Percentiles rank a stretch among this genome's conserved stretches.
Conservation (phyloP, 257 asterid species). For the Galeopsis tetrahit region DNA sequence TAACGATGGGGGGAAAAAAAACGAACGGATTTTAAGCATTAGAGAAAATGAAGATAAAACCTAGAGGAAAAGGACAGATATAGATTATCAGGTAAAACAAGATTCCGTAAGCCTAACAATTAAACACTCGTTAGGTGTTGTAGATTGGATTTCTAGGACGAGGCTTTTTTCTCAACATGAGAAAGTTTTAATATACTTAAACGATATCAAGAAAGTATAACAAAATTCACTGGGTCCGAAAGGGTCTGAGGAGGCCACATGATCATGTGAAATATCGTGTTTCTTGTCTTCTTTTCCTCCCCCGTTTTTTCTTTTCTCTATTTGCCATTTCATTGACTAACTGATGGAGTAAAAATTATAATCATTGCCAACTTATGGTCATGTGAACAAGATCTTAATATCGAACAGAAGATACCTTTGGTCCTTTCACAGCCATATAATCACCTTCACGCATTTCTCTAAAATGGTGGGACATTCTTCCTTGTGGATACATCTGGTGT, state of each 20-base stretch:
- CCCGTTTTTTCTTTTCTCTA: neutral
- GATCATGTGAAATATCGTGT: slow-evolving; percentile 2
- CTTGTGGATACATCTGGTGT: slow-evolving; percentile 95
- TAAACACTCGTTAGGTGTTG: neutral
- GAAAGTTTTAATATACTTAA: neutral
- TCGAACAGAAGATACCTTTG: slow-evolving; percentile 62
- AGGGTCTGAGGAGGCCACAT: slow-evolving; percentile 4
- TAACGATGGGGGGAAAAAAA: neutral
- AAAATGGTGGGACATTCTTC: slow-evolving; percentile 98
- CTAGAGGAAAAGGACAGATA: neutral
- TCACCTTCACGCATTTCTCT: slow-evolving; percentile 90
- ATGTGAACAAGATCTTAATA: slow-evolving; percentile 1
- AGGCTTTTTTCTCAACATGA: neutral
- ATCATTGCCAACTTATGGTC: neutral
- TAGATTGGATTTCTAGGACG: neutral
- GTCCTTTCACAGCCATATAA: slow-evolving; percentile 87
- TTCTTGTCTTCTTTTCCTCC: neutral
- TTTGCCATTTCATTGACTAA: neutral
- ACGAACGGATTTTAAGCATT: slow-evolving; percentile 23
- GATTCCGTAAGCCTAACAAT: neutral
- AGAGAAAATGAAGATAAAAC: neutral
- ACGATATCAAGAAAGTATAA: neutral
- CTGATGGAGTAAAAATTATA: neutral
- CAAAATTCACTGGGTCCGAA: neutral
- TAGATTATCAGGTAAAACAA: neutral